Conservation (phyloP, 2,329 filamentous ascomycete species). For the Aureobasidium subglaciale region DNA sequence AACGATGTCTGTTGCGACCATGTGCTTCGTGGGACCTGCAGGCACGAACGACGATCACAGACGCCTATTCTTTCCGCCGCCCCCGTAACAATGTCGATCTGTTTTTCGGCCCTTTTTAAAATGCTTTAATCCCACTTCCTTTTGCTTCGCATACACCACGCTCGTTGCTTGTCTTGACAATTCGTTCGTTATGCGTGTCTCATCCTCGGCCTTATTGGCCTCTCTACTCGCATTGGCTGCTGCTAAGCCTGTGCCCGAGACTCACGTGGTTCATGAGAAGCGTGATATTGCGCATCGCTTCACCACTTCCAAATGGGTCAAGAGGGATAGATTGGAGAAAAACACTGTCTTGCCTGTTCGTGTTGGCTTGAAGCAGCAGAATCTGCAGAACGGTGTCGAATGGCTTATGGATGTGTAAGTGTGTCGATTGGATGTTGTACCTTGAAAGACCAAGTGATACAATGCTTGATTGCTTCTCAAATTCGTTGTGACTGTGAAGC, state of each 20-base stretch:
- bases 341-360: conserved; percentile 36
- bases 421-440: background rate
- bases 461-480: background rate
- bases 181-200: conserved; percentile 12
- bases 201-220: conserved; percentile 1
- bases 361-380: conserved; percentile 41
- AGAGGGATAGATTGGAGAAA: conserved; percentile 30
- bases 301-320: conserved; percentile 32
- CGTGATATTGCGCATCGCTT: conserved; percentile 22
- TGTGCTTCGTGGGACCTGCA: conserved; percentile 6
- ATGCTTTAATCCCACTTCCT: background rate
- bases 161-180: conserved; percentile 2
- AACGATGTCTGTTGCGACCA: background rate
- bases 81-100: conserved; percentile 6
- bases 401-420: conserved; percentile 27
- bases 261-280: conserved; percentile 39
- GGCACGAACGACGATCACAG: conserved; percentile 7
- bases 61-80: conserved; percentile 1
- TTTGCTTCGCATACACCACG: background rate
- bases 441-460: background rate
- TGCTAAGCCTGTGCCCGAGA: conserved; percentile 11
- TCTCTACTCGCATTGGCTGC: conserved; percentile 2
- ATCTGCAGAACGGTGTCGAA: conserved; percentile 35
- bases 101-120: background rate
- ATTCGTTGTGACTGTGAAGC: background rate